A percentile compares a stretch with the other conserved stretches of the same genome.
Evolutionary conservation across 164 flowering plant genomes (phyloP).

Genomic region (Dillenia suffruticosa): DNA sequence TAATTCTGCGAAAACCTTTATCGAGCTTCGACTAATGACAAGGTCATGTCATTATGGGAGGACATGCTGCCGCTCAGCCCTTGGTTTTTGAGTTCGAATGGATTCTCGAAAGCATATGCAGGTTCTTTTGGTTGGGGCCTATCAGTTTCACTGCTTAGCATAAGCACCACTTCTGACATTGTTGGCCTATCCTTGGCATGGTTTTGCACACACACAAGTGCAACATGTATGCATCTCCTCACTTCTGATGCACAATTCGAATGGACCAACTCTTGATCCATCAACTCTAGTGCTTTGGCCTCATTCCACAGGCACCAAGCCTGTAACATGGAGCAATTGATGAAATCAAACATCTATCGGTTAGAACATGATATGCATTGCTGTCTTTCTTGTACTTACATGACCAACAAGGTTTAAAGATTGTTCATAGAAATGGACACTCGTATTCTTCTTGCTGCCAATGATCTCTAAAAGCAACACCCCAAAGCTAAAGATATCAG

Average conservation of each 20-base stretch:
- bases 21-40: no score
- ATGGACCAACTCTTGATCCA: constrained; percentile 21
- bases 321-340: constrained; percentile 13
- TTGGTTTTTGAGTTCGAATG: no score
- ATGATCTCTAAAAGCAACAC: constrained; percentile 61
- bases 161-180: constrained; percentile 37
- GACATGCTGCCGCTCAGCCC: no score
- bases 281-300: constrained; percentile 27
- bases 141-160: constrained; percentile 38
- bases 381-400: constrained; percentile 30
- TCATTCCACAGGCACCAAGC: constrained; percentile 47
- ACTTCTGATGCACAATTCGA: constrained; percentile 21
- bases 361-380: background rate
- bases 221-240: constrained; percentile 43
- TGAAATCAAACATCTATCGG: background rate
- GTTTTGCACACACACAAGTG: constrained; percentile 52
- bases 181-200: constrained; percentile 44
- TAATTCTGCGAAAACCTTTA: no score
- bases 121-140: no score
- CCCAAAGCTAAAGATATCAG: constrained; percentile 71
- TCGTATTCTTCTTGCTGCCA: constrained; percentile 51
- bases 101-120: no score
- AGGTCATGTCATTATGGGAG: no score
- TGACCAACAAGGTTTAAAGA: constrained; percentile 50
- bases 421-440: constrained; percentile 31